phyloP scores from a whole-genome alignment of 192 early-diverging fungal genomes.

The Dissophora ornata region DNA sequence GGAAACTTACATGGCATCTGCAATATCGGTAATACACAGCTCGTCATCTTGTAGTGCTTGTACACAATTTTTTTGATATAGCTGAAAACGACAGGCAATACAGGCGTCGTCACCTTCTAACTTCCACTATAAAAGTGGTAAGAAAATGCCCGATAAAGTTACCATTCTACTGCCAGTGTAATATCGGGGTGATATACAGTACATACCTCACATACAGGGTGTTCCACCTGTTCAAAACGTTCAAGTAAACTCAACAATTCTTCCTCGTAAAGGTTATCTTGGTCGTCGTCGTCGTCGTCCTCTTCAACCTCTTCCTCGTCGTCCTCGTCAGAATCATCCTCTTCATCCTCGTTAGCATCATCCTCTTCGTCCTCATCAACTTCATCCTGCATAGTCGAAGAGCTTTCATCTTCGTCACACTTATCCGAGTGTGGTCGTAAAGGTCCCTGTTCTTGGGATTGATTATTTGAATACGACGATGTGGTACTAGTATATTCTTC shows the following conservation, averaged over 20 bases:
- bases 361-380: no score
- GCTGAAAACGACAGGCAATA: conserved; percentile 23
- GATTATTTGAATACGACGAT: conserved; percentile 3
- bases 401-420: not conserved
- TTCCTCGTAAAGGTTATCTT: not conserved
- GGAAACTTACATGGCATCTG: conserved; percentile 25
- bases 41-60: conserved; percentile 20
- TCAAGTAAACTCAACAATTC: conserved; percentile 5
- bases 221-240: conserved; percentile 6
- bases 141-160: not conserved
- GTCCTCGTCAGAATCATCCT: no score
- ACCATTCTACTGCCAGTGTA: not conserved
- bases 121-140: conserved; percentile 13
- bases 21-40: conserved; percentile 19
- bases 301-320: no score
- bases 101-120: conserved; percentile 14
- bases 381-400: conserved; percentile 9
- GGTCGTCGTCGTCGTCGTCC: conserved; percentile 6
- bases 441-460: conserved; percentile 4
- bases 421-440: conserved; percentile 2
- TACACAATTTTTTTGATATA: conserved; percentile 22
- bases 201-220: conserved; percentile 10
- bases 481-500: conserved; percentile 3
- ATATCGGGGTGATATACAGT: not conserved
- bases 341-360: no score